Percentiles rank a stretch among this genome's conserved stretches.
These are phyloP conservation scores for Neocallimastix lanati DNA, from an alignment of 192 early-diverging fungal species.

Conservation along the genomic window DNA sequence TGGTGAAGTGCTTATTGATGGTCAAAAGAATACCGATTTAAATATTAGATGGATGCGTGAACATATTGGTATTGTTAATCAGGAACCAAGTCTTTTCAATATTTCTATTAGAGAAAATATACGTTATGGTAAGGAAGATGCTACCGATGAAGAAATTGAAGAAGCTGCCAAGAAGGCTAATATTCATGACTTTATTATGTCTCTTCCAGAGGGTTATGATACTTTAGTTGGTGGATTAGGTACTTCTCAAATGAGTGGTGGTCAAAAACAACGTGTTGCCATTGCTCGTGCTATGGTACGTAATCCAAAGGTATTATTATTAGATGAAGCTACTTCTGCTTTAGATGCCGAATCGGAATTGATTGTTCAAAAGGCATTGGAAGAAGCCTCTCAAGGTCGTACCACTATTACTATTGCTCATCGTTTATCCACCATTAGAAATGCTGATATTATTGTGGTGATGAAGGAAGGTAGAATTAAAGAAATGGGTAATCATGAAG, in stretches of 20 bases:
- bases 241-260: slow-evolving; percentile 33
- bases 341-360: slow-evolving; percentile 52
- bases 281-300: slow-evolving; percentile 42
- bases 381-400: too few species aligned
- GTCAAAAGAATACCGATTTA: slow-evolving; percentile 53
- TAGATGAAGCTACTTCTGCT: slow-evolving; percentile 41
- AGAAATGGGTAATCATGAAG: slow-evolving; percentile 15
- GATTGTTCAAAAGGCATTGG: not conserved
- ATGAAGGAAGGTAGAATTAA: slow-evolving; percentile 15
- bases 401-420: too few species aligned
- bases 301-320: slow-evolving; percentile 43
- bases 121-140: slow-evolving; percentile 24
- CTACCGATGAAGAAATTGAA: slow-evolving; percentile 20
- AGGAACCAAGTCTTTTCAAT: slow-evolving; percentile 6
- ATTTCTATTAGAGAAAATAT: slow-evolving; percentile 18
- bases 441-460: slow-evolving; percentile 1
- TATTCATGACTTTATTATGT: slow-evolving; percentile 55
- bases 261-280: slow-evolving; percentile 67
- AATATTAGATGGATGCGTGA: slow-evolving; percentile 25
- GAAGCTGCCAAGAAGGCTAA: slow-evolving; percentile 54
- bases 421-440: too few species aligned
- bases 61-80: slow-evolving; percentile 24
- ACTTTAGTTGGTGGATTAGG: slow-evolving; percentile 25
- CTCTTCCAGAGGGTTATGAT: slow-evolving; percentile 19
- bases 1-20: slow-evolving; percentile 70